phyloP scores from a whole-genome alignment of 2,329 filamentous ascomycete genomes.

The Aspergillus latus region DNA sequence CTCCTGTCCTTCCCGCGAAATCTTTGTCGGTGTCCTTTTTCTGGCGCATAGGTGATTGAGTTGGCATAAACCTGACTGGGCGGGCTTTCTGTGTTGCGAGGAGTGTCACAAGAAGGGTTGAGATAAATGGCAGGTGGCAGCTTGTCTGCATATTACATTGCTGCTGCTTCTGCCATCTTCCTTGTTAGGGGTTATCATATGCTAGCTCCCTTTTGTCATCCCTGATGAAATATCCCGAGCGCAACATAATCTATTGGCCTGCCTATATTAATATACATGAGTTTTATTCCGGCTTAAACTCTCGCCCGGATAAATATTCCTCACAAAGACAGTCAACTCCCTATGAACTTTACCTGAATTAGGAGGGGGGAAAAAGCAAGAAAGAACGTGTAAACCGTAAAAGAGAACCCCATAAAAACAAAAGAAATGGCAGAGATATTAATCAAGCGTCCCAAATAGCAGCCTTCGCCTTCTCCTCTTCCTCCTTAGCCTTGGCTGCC shows the following conservation, averaged over 20 bases:
- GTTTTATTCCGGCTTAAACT: background rate
- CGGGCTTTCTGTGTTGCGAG: too few relatives aligned
- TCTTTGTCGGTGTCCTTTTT: background rate
- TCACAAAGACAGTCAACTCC: background rate
- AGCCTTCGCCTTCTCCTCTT: constrained; percentile 70
- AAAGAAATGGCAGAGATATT: background rate
- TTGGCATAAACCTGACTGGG: background rate
- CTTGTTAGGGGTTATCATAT: background rate
- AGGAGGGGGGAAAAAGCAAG: background rate
- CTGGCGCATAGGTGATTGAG: background rate
- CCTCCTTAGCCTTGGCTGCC: constrained; percentile 62
- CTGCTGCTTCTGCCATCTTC: background rate
- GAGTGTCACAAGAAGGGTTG: too few relatives aligned
- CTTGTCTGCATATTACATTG: background rate
- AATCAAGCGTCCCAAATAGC: constrained; percentile 76
- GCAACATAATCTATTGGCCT: background rate
- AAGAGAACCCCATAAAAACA: background rate
- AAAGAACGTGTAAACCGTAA: background rate
- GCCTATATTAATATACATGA: background rate
- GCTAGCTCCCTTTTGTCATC: background rate
- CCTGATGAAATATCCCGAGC: constrained; percentile 5
- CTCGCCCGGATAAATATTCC: background rate
- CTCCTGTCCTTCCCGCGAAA: background rate
- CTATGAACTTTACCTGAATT: background rate
- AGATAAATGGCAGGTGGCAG: background rate